phyloP scores from a whole-genome alignment of 75 land plant species.

The Ceratopteris richardii region DNA sequence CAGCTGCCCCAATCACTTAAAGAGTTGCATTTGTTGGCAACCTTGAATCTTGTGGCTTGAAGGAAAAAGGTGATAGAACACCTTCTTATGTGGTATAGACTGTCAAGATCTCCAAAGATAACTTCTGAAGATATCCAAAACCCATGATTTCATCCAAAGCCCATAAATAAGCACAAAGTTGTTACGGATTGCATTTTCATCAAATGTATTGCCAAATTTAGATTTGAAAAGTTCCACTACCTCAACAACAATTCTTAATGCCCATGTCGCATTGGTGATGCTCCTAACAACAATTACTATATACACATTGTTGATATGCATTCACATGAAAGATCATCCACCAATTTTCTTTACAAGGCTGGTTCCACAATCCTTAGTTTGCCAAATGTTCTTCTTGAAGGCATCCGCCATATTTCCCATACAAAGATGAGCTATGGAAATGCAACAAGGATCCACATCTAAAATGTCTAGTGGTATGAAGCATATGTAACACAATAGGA shows the following conservation, averaged over 20 bases:
- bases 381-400: conserved; percentile 15
- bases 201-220: conserved; percentile 36
- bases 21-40: conserved; percentile 97
- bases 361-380: conserved; percentile 90
- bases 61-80: conserved; percentile 94
- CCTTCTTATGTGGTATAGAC: conserved; percentile 59
- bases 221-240: conserved; percentile 34
- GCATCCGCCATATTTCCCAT: conserved; percentile 24
- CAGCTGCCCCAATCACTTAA: conserved; percentile 99
- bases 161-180: conserved; percentile 35
- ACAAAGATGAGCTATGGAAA: too few species aligned
- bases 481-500: too few species aligned
- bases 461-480: too few species aligned
- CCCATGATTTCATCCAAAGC: conserved; percentile 36
- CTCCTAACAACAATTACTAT: conserved; percentile 93
- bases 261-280: conserved; percentile 35
- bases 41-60: conserved; percentile 82
- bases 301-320: conserved; percentile 99
- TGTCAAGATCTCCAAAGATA: conserved; percentile 35
- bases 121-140: conserved; percentile 38
- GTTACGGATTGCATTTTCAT: conserved; percentile 36
- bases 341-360: conserved; percentile 97
- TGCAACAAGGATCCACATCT: too few species aligned
- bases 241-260: conserved; percentile 33
- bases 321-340: conserved; percentile 96